Evolutionary conservation across 2,329 filamentous ascomycete genomes (phyloP).

Genomic region (Microdochium bolleyi): DNA sequence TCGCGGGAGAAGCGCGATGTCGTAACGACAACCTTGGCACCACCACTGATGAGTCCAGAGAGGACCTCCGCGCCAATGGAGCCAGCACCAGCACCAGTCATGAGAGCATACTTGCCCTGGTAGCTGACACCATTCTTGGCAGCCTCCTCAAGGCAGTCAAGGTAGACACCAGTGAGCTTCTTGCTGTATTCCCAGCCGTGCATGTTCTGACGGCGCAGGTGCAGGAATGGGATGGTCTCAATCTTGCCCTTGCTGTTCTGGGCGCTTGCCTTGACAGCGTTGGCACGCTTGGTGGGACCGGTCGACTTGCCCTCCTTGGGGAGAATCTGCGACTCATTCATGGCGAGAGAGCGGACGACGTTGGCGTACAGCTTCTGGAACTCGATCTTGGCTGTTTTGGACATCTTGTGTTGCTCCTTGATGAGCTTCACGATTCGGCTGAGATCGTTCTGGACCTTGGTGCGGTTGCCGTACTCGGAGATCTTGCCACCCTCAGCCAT

Average conservation of each 20-base stretch:
- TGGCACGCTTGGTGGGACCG: conserved; percentile 38
- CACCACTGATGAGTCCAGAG: conserved; percentile 91
- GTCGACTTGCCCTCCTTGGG: conserved; percentile 73
- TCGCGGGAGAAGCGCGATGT: conserved; percentile 94
- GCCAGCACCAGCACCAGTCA: conserved; percentile 96
- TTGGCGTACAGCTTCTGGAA: conserved; percentile 94
- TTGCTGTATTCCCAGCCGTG: conserved; percentile 99
- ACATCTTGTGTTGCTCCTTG: conserved; percentile 95
- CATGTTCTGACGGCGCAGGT: conserved; percentile 87
- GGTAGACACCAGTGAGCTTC: conserved; percentile 88
- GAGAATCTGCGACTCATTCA: conserved; percentile 98
- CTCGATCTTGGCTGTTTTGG: conserved; percentile 90
- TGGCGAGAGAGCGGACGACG: conserved; percentile 85
- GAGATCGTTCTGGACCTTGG: conserved; percentile 95
- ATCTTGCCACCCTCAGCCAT: conserved; percentile 99
- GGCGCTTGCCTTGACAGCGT: conserved; percentile 39
- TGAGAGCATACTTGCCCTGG: conserved; percentile 89
- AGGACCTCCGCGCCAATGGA: conserved; percentile 97
- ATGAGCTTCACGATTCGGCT: conserved; percentile 97
- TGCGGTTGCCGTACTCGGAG: conserved; percentile 95
- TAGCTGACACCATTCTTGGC: conserved; percentile 84
- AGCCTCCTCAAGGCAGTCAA: conserved; percentile 85
- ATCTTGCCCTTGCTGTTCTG: conserved; percentile 74
- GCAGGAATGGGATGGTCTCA: conserved; percentile 95
- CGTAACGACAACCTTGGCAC: conserved; percentile 93